phyloP scores from a whole-genome alignment of 1,284 basidiomycete species.

The Ustilago loliicola region DNA sequence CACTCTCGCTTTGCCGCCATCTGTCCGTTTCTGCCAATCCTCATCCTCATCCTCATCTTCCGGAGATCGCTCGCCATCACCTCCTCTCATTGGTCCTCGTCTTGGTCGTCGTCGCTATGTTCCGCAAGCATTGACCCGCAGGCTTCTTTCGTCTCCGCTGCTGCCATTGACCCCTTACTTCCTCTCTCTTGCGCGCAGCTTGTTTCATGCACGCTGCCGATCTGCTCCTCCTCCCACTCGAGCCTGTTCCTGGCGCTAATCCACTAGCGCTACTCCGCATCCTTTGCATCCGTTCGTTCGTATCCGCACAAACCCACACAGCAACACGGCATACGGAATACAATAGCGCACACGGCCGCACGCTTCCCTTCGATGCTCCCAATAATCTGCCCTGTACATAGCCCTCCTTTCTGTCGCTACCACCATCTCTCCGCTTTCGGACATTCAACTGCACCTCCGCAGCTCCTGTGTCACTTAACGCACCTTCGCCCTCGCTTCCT shows the following conservation, averaged over 20 bases:
- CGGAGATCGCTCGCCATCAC: neutral
- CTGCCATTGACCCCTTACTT: constrained; percentile 6
- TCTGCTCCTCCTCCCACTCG: neutral
- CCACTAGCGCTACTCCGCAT: neutral
- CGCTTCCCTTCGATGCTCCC: neutral
- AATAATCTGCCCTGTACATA: neutral
- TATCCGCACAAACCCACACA: too few relatives aligned
- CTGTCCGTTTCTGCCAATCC: constrained; percentile 22
- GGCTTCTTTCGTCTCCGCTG: neutral
- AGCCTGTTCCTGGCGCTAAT: constrained; percentile 13
- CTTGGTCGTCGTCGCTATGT: neutral
- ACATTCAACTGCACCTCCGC: constrained; percentile 10
- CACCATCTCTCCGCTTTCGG: constrained; percentile 15
- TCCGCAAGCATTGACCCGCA: too few relatives aligned
- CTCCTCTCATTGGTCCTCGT: neutral
- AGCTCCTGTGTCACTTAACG: constrained; percentile 8
- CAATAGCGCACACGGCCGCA: neutral
- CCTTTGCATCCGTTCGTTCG: too few relatives aligned
- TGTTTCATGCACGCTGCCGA: constrained; percentile 12
- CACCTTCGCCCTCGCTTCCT: constrained; percentile 8
- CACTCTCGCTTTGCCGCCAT: too few relatives aligned
- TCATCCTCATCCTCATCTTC: constrained; percentile 4
- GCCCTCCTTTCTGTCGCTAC: neutral
- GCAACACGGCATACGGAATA: too few relatives aligned
- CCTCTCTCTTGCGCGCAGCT: neutral